A percentile compares a stretch with the other conserved stretches of the same genome.
These are phyloP conservation scores for Coemansia pectinata DNA, from an alignment of 192 early-diverging fungal species.

Conservation along the genomic window DNA sequence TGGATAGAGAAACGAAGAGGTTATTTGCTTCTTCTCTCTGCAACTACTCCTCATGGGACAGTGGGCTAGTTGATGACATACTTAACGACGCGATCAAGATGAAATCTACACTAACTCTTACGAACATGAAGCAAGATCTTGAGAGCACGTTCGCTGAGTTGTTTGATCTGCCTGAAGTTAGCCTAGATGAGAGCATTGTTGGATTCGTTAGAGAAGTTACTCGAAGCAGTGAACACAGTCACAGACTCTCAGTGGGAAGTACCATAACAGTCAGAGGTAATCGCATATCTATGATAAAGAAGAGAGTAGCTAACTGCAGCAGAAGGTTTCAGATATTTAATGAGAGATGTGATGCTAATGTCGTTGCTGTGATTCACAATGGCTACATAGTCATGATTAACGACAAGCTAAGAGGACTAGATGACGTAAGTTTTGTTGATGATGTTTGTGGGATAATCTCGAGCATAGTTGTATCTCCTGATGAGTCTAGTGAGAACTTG, in stretches of 20 bases:
- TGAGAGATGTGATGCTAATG: not conserved
- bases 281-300: not conserved
- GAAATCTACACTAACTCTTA: not conserved
- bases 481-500: not conserved
- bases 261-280: not conserved
- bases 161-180: not conserved
- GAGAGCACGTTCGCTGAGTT: not conserved
- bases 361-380: not conserved
- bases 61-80: not conserved
- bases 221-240: not conserved
- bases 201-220: not conserved
- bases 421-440: not conserved
- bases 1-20: not conserved
- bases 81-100: not conserved
- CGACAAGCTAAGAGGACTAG: not conserved
- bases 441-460: not conserved
- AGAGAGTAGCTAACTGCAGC: not conserved
- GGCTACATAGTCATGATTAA: not conserved
- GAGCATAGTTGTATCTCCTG: not conserved
- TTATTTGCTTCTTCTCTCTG: not conserved
- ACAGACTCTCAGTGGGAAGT: not conserved
- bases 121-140: not conserved
- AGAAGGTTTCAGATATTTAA: not conserved
- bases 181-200: not conserved
- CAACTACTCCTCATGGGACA: not conserved